Conservation (phyloP, 257 asterid genomes). For the Petunia axillaris region DNA sequence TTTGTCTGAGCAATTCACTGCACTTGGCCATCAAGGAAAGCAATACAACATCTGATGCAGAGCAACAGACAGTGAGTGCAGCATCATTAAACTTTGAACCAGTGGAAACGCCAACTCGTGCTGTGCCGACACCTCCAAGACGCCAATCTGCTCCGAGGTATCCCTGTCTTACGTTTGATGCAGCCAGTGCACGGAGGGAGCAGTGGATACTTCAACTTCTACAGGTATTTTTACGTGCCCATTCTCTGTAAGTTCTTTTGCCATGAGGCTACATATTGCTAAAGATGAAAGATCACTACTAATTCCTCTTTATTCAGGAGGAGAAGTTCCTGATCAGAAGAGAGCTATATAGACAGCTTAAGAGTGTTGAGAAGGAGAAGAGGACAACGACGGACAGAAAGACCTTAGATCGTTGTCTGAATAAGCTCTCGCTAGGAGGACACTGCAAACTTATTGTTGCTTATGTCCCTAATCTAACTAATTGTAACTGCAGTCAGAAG, state of each 20-base stretch:
- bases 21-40: slow-evolving; percentile 42
- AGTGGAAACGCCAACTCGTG: slow-evolving; percentile 40
- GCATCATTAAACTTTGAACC: slow-evolving; percentile 33
- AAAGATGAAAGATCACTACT: slow-evolving; percentile 29
- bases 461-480: slow-evolving; percentile 75
- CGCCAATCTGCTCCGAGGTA: slow-evolving; percentile 52
- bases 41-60: slow-evolving; percentile 42
- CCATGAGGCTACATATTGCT: slow-evolving; percentile 31
- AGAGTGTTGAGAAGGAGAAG: slow-evolving; percentile 71
- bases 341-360: slow-evolving; percentile 81
- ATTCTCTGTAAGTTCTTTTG: slow-evolving; percentile 27
- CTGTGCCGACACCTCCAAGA: slow-evolving; percentile 48
- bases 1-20: slow-evolving; percentile 41
- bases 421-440: slow-evolving; percentile 85
- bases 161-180: slow-evolving; percentile 61
- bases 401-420: slow-evolving; percentile 73
- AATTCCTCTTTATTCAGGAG: slow-evolving; percentile 59
- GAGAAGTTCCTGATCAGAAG: slow-evolving; percentile 83
- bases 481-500: slow-evolving; percentile 70
- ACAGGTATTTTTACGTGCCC: slow-evolving; percentile 60
- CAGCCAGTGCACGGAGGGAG: slow-evolving; percentile 69
- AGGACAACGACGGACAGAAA: slow-evolving; percentile 66
- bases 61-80: slow-evolving; percentile 41
- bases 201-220: slow-evolving; percentile 76
- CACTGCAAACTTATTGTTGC: slow-evolving; percentile 71